Base-by-base conservation (phyloP, 2,329 filamentous ascomycete species). In the Simplicillium sp. region DNA sequence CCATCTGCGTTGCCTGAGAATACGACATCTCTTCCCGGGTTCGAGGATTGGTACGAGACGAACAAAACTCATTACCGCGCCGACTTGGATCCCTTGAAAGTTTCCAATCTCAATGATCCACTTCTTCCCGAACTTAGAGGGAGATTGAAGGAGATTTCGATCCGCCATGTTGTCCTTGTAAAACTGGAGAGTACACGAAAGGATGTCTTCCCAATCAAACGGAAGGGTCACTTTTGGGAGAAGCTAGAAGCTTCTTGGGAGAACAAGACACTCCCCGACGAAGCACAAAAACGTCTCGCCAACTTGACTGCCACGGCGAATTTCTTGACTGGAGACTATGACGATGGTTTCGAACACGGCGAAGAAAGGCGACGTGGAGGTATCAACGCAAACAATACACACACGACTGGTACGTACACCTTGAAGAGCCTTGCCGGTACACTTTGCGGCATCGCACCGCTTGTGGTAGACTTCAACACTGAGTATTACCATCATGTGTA, bases 121-220 rank as follows among this genome's bases (percentile, higher is more conserved):
- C 37, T 67, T 1, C 44, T 61, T 1, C 36, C 56, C 7, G 44
- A 43, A 1, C 48, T 63, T 3, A 48, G 48, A 2, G 46, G 44
- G 7, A 51, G 50, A 33, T 40, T 63, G 6, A 29, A 45, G 7
- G 47, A 52, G 1, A 51, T 66, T 7, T 55, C 58, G 9, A 62
- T 70, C 40, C 64, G 65, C 37, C 65, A 70, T 41, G 54, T 70
- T 4, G 49, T 70, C 11, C 45, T 68, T n/a, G 40, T 70, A 2
- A 57, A 65, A n/a, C 52, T 70, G 2, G 66, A 70, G 41, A 68
- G 65, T 34, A 68, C 65, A 0, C 57, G 66, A 15, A 61, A 61
- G 3, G 66, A 70, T 38, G 58, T 69, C 3, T 70, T 69, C 18
- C 66, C 67, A 0, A 47, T 70, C 18, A 66, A 66, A 31, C 62